A percentile compares a stretch with the other conserved stretches of the same genome.
Conservation (phyloP, 2,329 filamentous ascomycete species). For the Trichophyton benhamiae region DNA sequence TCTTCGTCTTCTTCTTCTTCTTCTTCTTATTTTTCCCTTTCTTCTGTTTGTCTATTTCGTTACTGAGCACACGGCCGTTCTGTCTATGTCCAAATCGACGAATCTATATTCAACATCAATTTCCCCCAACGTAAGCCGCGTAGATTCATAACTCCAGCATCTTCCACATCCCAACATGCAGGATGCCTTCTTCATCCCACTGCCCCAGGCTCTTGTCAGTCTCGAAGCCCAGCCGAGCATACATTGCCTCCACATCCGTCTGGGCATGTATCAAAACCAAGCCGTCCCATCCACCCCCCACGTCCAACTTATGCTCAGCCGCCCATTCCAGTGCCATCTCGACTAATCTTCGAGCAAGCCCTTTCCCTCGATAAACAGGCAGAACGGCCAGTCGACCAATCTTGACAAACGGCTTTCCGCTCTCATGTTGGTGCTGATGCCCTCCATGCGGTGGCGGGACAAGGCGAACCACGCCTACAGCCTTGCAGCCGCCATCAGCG, state of each 20-base stretch:
- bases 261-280: slow-evolving; percentile 73
- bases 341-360: slow-evolving; percentile 49
- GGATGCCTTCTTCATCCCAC: slow-evolving; percentile 76
- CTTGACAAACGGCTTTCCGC: neutral
- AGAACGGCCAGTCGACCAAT: neutral
- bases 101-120: neutral
- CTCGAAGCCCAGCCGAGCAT: slow-evolving; percentile 60
- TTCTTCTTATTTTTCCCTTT: neutral
- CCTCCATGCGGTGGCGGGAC: slow-evolving; percentile 56
- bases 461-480: slow-evolving; percentile 65
- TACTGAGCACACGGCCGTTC: neutral
- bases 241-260: slow-evolving; percentile 50
- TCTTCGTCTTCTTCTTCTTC: neutral
- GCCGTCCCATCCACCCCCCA: slow-evolving; percentile 49
- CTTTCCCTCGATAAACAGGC: neutral
- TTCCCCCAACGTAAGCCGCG: neutral
- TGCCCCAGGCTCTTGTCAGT: slow-evolving; percentile 59
- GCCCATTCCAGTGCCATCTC: slow-evolving; percentile 58
- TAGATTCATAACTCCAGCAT: slow-evolving; percentile 16
- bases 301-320: slow-evolving; percentile 38
- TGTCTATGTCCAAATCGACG: neutral
- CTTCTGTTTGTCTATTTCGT: neutral
- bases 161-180: slow-evolving; percentile 75
- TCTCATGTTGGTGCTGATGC: neutral
- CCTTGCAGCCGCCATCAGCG: slow-evolving; percentile 37